phyloP scores from a whole-genome alignment of 805 yeast species.

The Teunomyces cretensis region DNA sequence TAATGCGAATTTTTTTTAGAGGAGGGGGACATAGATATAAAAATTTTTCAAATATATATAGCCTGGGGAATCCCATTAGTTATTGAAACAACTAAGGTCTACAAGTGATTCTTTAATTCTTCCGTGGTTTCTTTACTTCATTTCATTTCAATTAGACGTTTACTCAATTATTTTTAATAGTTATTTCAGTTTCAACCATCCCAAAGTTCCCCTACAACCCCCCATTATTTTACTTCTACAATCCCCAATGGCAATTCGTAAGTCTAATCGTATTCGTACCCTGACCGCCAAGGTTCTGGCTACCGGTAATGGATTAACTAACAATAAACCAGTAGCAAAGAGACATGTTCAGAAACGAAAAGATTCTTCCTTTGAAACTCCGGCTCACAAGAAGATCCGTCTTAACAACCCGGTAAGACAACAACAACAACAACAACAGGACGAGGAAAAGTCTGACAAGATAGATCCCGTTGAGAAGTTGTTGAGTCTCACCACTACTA shows the following conservation, averaged over 20 bases:
- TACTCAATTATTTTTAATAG: background rate
- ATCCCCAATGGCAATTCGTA: constrained; percentile 23
- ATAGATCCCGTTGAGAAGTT: constrained; percentile 45
- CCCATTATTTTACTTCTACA: constrained; percentile 3
- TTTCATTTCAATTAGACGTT: constrained; percentile 3
- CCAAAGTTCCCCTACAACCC: background rate
- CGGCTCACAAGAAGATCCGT: background rate
- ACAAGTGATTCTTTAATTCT: background rate
- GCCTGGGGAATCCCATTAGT: background rate
- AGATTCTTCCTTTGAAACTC: constrained; percentile 1
- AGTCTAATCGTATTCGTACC: constrained; percentile 31
- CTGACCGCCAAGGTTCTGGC: constrained; percentile 19
- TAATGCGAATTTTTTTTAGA: constrained; percentile 3
- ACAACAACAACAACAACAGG: constrained; percentile 9
- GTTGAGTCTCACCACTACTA: constrained; percentile 32
- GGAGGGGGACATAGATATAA: constrained; percentile 5
- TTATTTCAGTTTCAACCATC: background rate
- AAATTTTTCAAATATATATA: constrained; percentile 6
- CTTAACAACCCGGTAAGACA: background rate
- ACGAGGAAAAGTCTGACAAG: constrained; percentile 20
- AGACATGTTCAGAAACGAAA: constrained; percentile 3
- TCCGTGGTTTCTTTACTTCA: background rate
- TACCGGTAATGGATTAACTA: constrained; percentile 8
- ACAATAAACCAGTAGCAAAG: constrained; percentile 11
- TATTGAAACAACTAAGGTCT: background rate